Evolutionary conservation across 1,284 basidiomycete genomes (phyloP).

Genomic region (Exobasidium rhododendri): DNA sequence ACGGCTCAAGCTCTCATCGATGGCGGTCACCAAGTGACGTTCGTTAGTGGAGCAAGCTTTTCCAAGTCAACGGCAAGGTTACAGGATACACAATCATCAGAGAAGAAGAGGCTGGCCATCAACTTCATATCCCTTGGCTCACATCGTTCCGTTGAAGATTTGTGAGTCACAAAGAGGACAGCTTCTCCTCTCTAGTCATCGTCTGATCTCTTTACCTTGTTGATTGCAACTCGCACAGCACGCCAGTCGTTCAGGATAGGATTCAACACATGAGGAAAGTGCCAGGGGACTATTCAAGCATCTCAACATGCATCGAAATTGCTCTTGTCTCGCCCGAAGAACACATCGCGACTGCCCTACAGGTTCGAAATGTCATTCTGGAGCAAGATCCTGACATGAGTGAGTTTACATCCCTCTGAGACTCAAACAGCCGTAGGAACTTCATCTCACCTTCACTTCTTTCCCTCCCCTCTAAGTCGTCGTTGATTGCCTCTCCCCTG

Average conservation of each 20-base stretch:
- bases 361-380: neutral
- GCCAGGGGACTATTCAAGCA: neutral
- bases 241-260: neutral
- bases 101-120: neutral
- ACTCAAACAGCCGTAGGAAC: neutral
- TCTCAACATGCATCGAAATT: neutral
- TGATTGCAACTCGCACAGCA: neutral
- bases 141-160: neutral
- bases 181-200: neutral
- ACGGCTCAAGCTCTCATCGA: slow-evolving; percentile 18
- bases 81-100: neutral
- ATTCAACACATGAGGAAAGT: neutral
- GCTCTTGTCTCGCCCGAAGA: neutral
- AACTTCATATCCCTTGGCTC: neutral
- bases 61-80: neutral
- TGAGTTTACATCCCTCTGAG: neutral
- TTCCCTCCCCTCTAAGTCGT: slow-evolving; percentile 20
- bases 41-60: neutral
- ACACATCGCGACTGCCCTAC: neutral
- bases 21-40: neutral
- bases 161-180: slow-evolving; percentile 2
- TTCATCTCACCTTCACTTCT: neutral
- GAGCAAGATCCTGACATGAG: neutral
- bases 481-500: slow-evolving; percentile 38
- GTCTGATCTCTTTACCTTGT: neutral